Evolutionary conservation across 768 basidiomycete genomes (phyloP).

Genomic region (Erythrobasidium yunnanense): DNA sequence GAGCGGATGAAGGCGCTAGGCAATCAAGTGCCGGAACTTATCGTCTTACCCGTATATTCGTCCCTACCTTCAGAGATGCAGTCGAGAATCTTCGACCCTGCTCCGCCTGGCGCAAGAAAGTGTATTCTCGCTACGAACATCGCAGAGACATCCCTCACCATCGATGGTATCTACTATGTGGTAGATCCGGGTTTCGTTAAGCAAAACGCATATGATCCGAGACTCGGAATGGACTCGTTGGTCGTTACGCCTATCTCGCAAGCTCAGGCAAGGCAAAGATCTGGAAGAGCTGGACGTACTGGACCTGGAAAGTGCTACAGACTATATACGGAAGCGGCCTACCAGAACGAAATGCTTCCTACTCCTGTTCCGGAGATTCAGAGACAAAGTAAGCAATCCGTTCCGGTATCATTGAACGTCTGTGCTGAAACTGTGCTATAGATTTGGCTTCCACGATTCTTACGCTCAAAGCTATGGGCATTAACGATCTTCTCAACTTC

Average conservation of each 20-base stretch:
- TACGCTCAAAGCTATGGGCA: conserved; percentile 95
- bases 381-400: conserved; percentile 44
- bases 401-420: not conserved
- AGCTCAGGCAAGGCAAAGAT: conserved; percentile 87
- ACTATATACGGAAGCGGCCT: conserved; percentile 93
- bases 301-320: conserved; percentile 98
- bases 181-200: conserved; percentile 98
- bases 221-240: conserved; percentile 95
- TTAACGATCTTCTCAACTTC: conserved; percentile 93
- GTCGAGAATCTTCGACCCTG: conserved; percentile 92
- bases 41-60: conserved; percentile 95
- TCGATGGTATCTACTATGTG: conserved; percentile 97
- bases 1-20: conserved; percentile 98
- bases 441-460: conserved; percentile 86
- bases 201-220: conserved; percentile 95
- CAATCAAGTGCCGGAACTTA: conserved; percentile 92
- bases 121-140: conserved; percentile 99
- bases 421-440: conserved; percentile 36
- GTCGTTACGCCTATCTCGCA: conserved; percentile 98
- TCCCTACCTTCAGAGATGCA: conserved; percentile 96
- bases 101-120: conserved; percentile 95
- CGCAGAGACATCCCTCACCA: conserved; percentile 95
- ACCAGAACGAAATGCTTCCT: conserved; percentile 96
- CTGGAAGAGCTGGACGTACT: conserved; percentile 92
- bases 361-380: conserved; percentile 97